Conservation (phyloP, 345 rosid genomes). For the Mercurialis annua region DNA sequence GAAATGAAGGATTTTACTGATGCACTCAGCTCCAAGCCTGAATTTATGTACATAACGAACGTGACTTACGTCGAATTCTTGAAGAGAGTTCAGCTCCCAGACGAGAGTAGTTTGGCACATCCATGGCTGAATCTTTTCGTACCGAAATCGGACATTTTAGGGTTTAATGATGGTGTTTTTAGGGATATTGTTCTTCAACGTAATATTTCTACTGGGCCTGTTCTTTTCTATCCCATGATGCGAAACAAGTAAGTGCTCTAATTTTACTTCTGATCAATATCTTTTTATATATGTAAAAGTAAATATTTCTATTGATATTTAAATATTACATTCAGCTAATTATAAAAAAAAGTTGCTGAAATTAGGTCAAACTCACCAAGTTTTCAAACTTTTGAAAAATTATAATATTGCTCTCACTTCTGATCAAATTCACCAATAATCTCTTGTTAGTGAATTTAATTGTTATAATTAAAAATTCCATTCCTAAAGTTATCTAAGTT, state of each 20-base stretch:
- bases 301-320: too few relatives aligned
- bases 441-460: too few relatives aligned
- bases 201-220: constrained; percentile 22
- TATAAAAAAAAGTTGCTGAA: too few relatives aligned
- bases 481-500: too few relatives aligned
- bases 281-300: too few relatives aligned
- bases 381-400: too few relatives aligned
- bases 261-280: too few relatives aligned
- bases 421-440: too few relatives aligned
- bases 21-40: neutral
- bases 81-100: constrained; percentile 12
- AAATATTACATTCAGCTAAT: too few relatives aligned
- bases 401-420: too few relatives aligned
- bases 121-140: constrained; percentile 32
- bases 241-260: constrained; percentile 24
- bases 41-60: neutral
- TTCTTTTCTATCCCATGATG: constrained; percentile 25
- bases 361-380: too few relatives aligned
- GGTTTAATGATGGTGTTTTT: constrained; percentile 14
- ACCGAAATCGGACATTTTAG: constrained; percentile 18
- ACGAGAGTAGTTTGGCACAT: constrained; percentile 4
- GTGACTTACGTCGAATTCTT: constrained; percentile 17
- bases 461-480: too few relatives aligned
- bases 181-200: constrained; percentile 21
- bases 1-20: constrained; percentile 4